These are phyloP conservation scores for Penicillium brevicompactum DNA, from an alignment of 2,329 filamentous ascomycete genomes.

Conservation along the genomic window DNA sequence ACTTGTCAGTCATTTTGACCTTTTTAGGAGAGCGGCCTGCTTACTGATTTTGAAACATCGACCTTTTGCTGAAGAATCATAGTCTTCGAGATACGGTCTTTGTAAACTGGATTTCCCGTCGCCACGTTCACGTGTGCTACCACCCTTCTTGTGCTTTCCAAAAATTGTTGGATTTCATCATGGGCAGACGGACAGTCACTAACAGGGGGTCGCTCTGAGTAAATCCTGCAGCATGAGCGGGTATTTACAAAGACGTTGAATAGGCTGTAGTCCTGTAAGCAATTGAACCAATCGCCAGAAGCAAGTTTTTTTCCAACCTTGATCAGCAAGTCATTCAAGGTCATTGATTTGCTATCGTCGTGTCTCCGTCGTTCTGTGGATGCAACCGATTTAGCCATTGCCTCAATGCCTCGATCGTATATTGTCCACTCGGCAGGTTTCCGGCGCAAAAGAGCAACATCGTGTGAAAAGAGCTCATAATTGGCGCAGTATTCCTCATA, in stretches of 20 bases:
- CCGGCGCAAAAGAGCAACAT: constrained; percentile 69
- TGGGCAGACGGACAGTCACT: constrained; percentile 83
- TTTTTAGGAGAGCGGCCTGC: constrained; percentile 18
- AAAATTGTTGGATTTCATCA: constrained; percentile 73
- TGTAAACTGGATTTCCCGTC: constrained; percentile 73
- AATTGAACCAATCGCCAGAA: background rate
- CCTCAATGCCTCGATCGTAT: constrained; percentile 84
- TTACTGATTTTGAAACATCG: constrained; percentile 71
- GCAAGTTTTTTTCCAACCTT: constrained; percentile 61
- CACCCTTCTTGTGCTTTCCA: constrained; percentile 71
- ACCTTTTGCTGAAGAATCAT: constrained; percentile 84
- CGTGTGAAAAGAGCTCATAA: constrained; percentile 81
- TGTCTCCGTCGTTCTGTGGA: constrained; percentile 67
- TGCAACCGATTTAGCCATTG: constrained; percentile 72
- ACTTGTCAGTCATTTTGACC: background rate
- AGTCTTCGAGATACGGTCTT: constrained; percentile 74
- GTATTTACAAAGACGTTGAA: constrained; percentile 90
- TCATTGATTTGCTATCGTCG: constrained; percentile 72
- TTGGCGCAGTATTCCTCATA: constrained; percentile 93
- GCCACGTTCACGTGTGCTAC: constrained; percentile 81
- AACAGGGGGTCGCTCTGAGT: constrained; percentile 78
- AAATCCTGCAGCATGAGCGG: constrained; percentile 84
- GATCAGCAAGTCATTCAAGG: constrained; percentile 82
- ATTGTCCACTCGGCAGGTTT: constrained; percentile 72
- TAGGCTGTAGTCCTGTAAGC: constrained; percentile 62